Base-by-base conservation (phyloP, 306 rosid species). In the Elaeagnus macrophylla region DNA sequence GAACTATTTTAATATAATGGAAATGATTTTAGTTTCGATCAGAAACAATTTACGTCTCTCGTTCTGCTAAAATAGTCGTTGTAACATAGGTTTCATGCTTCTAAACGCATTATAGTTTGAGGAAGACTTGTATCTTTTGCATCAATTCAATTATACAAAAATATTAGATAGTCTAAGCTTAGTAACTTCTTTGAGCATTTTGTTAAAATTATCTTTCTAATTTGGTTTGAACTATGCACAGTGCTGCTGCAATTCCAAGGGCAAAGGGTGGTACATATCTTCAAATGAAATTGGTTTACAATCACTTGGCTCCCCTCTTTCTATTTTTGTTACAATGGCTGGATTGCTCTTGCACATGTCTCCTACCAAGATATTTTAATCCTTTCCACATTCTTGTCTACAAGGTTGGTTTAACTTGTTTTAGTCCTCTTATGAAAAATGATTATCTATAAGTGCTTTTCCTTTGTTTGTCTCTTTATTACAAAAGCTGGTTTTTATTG, bases 191-290 rank as follows among this genome's bases (percentile, higher is more conserved):
- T 44, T 3, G 12, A 12, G 5, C 14, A 10, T 42, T 62, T 64
- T 45, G 47, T 13, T 44, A 10, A 44, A 32, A 17, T 45, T 25
- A 2, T 25, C 32, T 25, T 25, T 25, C 32, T 25, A 25, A 25
- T 25, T 25, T 25, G 32, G 32, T 25, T 25, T 25, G 32, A 25
- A 1, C 40, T 68, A 46, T 62, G 37, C 74, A 74, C 81, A 88
- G 96, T 77, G 94, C 90, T 54, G 85, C 85, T 67, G 75, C 96
- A 36, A 67, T 88, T 70, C 75, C 85, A 49, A 71, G 69, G 71
- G 67, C 74, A 37, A 88, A 77, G 46, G 89, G 76, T 55, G 71
- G 71, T 59, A 48, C 69, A 44, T 73, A 39, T 75, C 75, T 83
- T 66, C 84, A 77, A 61, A 77, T 87, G 95, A 83, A 81, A 70